Evolutionary conservation across 2,329 filamentous ascomycete genomes (phyloP), one percentile per base, ranked within the genome.

Genomic region (Cryphonectria naterciae): DNA sequence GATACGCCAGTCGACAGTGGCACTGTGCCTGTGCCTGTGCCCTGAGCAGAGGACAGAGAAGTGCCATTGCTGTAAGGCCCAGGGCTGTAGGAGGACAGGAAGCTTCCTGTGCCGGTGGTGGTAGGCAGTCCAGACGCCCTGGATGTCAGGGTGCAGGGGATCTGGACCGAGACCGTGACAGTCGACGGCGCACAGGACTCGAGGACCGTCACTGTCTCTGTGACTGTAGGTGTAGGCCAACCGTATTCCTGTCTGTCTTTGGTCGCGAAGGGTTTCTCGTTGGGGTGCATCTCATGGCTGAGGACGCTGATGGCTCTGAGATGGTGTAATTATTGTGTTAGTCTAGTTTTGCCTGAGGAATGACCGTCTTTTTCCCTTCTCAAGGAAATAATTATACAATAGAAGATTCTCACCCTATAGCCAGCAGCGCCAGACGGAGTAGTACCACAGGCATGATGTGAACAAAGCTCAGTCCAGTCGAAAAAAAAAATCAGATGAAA

Each of bases 11-110:
- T 71, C 25, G 69, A 46, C 62, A 65, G n/a, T 15, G 70, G 13
- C 17, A 66, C 13, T 49, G 62, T 62, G 4, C 70, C 68, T 49
- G 62, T 62, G 4, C 70, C 68, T 41, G 70, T 72, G 17, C 65
- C 70, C 54, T 56, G 68, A 19, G 54, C 41, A 35, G 70, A 68
- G 17, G 66, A 43, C 15, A 41, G 46, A 37, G 56, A 69, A 22
- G 70, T 70, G 15, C 70, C 68, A 32, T 72, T 72, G 17, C 68
- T 49, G 25, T 72, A 72, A 25, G 70, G 70, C 4, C 61, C 68
- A 28, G 70, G 52, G 35, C 52, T 65, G 25, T 61, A 67, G 19
- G 60, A 61, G 4, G 68, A 70, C 13, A 32, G 61, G 8, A 37
- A 22, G 17, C 64, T 39, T 39, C 70, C 65, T 4, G 65, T 67